Evolutionary conservation across 768 basidiomycete genomes (phyloP).

Genomic region (Lactarius indigo): DNA sequence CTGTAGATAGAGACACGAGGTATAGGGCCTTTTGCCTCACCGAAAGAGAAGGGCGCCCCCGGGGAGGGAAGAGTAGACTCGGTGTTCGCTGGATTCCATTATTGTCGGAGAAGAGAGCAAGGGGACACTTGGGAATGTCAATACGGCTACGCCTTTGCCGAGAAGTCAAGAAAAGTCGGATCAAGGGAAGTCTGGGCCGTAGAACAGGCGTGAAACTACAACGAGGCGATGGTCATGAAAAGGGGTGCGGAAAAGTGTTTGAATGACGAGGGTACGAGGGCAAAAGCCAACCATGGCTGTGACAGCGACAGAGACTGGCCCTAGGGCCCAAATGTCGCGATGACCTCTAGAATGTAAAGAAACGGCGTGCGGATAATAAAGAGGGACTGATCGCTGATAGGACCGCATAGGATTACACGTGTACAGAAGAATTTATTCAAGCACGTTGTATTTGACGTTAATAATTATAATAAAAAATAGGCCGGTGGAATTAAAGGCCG

Average conservation of each 20-base stretch:
- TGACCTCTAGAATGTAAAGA: slow-evolving; percentile 1
- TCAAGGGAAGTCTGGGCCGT: slow-evolving; percentile 11
- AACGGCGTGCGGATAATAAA: slow-evolving; percentile 9
- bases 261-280: slow-evolving; percentile 2
- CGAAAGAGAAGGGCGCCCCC: background rate
- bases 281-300: background rate
- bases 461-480: background rate
- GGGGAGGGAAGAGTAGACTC: background rate
- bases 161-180: slow-evolving; percentile 13
- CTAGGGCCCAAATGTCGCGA: background rate
- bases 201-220: slow-evolving; percentile 4
- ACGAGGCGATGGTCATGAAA: slow-evolving; percentile 13
- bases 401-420: slow-evolving; percentile 14
- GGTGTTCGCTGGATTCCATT: slow-evolving; percentile 11
- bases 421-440: background rate
- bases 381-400: slow-evolving; percentile 19
- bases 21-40: background rate
- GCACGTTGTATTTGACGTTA: slow-evolving; percentile 16
- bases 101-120: slow-evolving; percentile 13
- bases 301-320: background rate
- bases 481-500: background rate
- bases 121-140: slow-evolving; percentile 4
- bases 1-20: background rate
- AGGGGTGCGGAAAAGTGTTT: background rate
- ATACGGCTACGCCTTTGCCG: background rate